A percentile compares a stretch with the other conserved stretches of the same genome.
Conservation (phyloP, 306 rosid species). For the Cicer bijugum region DNA sequence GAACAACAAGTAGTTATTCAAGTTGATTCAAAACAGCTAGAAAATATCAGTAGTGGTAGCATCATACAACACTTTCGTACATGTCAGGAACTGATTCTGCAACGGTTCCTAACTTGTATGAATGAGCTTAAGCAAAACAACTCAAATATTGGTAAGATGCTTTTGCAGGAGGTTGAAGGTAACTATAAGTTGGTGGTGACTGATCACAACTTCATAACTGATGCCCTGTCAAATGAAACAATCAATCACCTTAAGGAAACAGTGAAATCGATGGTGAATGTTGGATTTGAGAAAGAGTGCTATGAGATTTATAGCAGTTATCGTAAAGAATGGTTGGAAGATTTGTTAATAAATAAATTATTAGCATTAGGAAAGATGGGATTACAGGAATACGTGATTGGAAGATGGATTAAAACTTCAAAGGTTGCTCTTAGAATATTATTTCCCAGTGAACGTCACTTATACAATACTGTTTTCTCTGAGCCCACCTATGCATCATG, state of each 20-base stretch:
- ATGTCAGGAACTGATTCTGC: not conserved
- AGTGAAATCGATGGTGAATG: no score
- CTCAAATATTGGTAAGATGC: not conserved
- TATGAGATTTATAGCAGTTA: conserved; percentile 42
- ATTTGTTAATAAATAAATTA: no score
- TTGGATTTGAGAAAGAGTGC: no score
- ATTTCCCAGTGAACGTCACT: conserved; percentile 69
- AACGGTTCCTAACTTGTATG: not conserved
- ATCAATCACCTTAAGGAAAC: no score
- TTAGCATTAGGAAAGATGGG: no score
- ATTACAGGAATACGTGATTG: no score
- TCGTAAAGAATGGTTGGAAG: no score
- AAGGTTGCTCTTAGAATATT: conserved; percentile 52
- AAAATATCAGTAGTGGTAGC: not conserved
- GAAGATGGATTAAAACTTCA: no score
- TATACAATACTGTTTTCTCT: conserved; percentile 58
- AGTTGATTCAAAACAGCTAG: not conserved
- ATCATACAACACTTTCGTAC: not conserved
- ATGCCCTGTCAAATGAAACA: conserved; percentile 53
- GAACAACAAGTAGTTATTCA: not conserved
- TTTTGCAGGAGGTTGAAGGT: not conserved
- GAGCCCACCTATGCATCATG: conserved; percentile 59
- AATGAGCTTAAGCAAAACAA: not conserved
- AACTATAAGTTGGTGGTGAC: not conserved
- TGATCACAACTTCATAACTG: conserved; percentile 62